phyloP scores from a whole-genome alignment of 129 eudicot species.

The Lonicera japonica region DNA sequence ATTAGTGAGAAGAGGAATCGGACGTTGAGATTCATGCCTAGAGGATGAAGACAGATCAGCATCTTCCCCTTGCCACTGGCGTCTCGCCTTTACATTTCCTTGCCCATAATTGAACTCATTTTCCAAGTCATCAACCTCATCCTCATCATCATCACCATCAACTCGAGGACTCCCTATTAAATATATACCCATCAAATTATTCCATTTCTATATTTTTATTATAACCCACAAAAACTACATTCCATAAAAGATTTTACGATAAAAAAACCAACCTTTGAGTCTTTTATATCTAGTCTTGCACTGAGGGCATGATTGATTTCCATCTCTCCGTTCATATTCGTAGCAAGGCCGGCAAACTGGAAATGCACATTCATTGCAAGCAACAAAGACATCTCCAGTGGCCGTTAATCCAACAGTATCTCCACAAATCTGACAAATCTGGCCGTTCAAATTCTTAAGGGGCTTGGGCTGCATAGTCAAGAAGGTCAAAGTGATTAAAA shows the following conservation, averaged over 20 bases:
- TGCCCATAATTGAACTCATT: slow-evolving; percentile 65
- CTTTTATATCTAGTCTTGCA: slow-evolving; percentile 89
- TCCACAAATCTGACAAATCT: slow-evolving; percentile 74
- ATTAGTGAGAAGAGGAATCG: slow-evolving; percentile 73
- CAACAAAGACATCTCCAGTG: slow-evolving; percentile 68
- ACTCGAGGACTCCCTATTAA: slow-evolving; percentile 68
- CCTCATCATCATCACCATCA: slow-evolving; percentile 86
- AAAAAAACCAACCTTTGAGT: slow-evolving; percentile 48
- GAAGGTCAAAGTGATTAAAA: not conserved
- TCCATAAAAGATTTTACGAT: not conserved
- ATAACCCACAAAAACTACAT: not conserved
- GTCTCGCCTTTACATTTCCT: slow-evolving; percentile 52
- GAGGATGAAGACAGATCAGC: slow-evolving; percentile 65
- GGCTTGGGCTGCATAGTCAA: slow-evolving; percentile 52
- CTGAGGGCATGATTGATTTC: slow-evolving; percentile 82
- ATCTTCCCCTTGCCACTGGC: slow-evolving; percentile 80
- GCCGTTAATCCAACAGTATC: slow-evolving; percentile 63
- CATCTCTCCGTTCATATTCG: slow-evolving; percentile 82
- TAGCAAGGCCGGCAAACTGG: slow-evolving; percentile 85
- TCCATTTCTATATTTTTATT: not conserved
- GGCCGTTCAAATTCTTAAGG: slow-evolving; percentile 48
- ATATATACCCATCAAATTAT: not conserved
- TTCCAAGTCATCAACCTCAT: slow-evolving; percentile 73
- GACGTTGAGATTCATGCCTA: slow-evolving; percentile 70
- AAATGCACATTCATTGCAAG: slow-evolving; percentile 87